Base-by-base conservation (phyloP, 2,329 filamentous ascomycete species). In the Trichoderma arundinaceum region DNA sequence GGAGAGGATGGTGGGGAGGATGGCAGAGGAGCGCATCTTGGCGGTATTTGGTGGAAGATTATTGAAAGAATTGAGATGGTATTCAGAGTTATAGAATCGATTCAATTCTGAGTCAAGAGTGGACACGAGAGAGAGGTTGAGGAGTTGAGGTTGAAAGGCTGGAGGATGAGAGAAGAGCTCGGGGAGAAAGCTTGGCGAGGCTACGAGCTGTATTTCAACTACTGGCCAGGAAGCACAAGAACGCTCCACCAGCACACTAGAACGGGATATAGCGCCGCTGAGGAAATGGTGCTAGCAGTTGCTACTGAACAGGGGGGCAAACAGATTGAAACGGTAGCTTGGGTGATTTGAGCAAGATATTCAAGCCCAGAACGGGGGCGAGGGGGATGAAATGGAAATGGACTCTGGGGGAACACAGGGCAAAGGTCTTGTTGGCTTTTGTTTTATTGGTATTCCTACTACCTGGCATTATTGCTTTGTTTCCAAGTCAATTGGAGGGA, bases 1-100 rank as follows among this genome's bases (percentile, higher is more conserved):
- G 43, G 78, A 69, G 43, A 80, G 66, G 35, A 77, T 73, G 22
- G 76, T 66, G 60, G 83, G 69, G 66, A 79, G 74, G 56, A 70
- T 35, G 44, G 71, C 62, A 13, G 72, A 70, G 59, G 72, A 70
- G 39, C 73, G 73, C 79, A 82, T 82, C 60, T 61, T 79, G 67
- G 44, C n/a, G 44, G 33, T 52, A 6, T 38, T 38, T 7, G 3
- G 3, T 48, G 10, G 10, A 38, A 7, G 46, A 28, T 6, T 32
- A 69, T 66, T 38, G 39, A 46, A 15, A 38, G 46, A 32, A 28
- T 28, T 4, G 28, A 17, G 54, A 33, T 7, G n/a, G 46, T 19
- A 48, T 17, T 39, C 19, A 39, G 13, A 32, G 13, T 4, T 13
- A 0, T 0, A 28, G 22, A 28, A 8, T 7, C 8, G 13, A 46